Percentiles rank a stretch among this genome's conserved stretches.
These are phyloP conservation scores for Prosopis cineraria DNA, from an alignment of 306 rosid species.

Conservation along the genomic window DNA sequence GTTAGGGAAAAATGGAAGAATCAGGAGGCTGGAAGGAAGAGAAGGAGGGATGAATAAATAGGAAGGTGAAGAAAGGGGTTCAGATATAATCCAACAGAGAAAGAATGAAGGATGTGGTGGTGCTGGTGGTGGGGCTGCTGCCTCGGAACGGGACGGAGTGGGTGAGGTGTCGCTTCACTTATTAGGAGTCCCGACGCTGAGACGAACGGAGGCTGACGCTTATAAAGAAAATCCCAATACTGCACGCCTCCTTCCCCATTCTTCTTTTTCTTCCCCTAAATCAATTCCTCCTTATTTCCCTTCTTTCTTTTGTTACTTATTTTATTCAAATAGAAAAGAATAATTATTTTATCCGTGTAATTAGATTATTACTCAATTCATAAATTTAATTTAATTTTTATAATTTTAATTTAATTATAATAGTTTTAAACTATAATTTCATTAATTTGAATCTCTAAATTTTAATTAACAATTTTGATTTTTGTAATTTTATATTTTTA, in stretches of 20 bases:
- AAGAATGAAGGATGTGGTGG: background rate
- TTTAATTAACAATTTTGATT: no score
- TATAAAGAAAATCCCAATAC: conserved; percentile 54
- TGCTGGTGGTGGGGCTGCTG: background rate
- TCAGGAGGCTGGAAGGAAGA: background rate
- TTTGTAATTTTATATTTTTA: no score
- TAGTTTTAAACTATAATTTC: no score
- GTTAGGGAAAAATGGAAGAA: background rate
- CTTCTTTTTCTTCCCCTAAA: background rate
- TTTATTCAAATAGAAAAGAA: no score
- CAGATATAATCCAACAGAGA: background rate
- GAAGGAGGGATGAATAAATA: conserved; percentile 3
- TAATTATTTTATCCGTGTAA: no score
- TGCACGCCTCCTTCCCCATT: conserved; percentile 33
- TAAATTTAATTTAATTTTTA: no score
- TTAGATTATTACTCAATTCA: no score
- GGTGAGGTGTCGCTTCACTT: conserved; percentile 41
- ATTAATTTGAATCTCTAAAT: no score
- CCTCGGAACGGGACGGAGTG: conserved; percentile 56
- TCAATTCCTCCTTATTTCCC: no score
- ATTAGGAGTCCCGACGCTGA: conserved; percentile 37
- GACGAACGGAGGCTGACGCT: conserved; percentile 43
- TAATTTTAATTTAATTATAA: no score
- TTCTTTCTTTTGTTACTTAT: no score
- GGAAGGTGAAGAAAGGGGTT: background rate